Evolutionary conservation across 139 green algal species (phyloP).

Genomic region (Micromonas pusilla): DNA sequence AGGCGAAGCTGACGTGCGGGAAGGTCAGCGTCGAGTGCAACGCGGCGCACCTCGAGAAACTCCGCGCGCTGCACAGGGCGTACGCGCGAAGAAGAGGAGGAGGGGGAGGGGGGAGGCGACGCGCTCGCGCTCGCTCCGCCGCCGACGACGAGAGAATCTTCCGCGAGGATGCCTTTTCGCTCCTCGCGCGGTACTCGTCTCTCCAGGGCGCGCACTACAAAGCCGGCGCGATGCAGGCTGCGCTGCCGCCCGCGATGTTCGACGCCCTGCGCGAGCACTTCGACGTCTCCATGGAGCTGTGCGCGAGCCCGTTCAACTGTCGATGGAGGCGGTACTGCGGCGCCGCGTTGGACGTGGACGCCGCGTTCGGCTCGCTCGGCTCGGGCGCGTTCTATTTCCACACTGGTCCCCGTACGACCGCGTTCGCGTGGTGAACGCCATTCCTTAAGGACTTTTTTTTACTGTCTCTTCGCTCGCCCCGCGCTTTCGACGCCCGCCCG

Average conservation of each 20-base stretch:
- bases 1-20: constrained; percentile 7
- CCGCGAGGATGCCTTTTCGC: background rate
- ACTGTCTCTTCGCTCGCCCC: no score
- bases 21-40: constrained; percentile 16
- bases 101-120: no score
- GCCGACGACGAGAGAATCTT: background rate
- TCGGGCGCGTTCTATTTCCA: no score
- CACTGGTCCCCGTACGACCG: no score
- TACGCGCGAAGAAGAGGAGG: no score
- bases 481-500: no score
- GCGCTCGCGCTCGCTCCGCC: no score
- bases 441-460: no score
- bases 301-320: constrained; percentile 3
- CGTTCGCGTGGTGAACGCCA: no score
- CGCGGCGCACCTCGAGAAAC: background rate
- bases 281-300: constrained; percentile 1
- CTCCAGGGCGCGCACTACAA: constrained; percentile 11
- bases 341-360: background rate
- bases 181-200: constrained; percentile 1
- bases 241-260: background rate
- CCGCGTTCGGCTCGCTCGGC: background rate
- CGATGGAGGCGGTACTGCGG: background rate
- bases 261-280: constrained; percentile 10
- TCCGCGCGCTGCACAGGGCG: background rate
- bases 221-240: constrained; percentile 2